These are phyloP conservation scores for Haematococcus sp. DNA, from an alignment of 139 green algal species.

Conservation along the genomic window DNA sequence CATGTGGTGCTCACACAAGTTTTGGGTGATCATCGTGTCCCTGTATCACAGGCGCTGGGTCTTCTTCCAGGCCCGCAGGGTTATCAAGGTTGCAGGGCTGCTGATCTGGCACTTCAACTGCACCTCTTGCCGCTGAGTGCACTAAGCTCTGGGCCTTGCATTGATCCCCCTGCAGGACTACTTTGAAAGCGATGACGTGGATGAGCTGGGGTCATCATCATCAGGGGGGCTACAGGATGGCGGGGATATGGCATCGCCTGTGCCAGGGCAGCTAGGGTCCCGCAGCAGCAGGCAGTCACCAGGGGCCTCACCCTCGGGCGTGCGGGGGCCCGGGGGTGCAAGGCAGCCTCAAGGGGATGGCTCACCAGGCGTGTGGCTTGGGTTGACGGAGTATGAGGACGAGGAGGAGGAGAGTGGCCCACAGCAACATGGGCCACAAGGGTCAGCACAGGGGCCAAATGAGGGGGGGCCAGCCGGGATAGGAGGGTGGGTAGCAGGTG, in stretches of 20 bases:
- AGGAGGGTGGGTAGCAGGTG: too few relatives aligned
- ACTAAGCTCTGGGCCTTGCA: not conserved
- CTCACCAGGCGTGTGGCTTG: not conserved
- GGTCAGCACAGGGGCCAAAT: too few relatives aligned
- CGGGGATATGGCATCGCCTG: not conserved
- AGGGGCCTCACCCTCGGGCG: not conserved
- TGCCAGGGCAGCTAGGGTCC: not conserved
- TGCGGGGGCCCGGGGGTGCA: not conserved
- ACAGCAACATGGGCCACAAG: too few relatives aligned
- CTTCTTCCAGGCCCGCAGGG: too few relatives aligned
- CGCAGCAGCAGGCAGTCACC: not conserved
- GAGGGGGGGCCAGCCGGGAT: not conserved
- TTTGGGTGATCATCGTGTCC: too few relatives aligned
- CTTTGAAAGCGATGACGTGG: slow-evolving; percentile 8
- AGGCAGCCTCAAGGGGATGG: not conserved
- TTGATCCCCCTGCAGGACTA: not conserved
- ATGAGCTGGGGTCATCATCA: not conserved
- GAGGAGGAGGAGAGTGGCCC: slow-evolving; percentile 27
- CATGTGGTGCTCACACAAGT: too few relatives aligned
- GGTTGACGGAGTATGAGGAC: slow-evolving; percentile 24
- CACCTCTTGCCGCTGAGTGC: too few relatives aligned
- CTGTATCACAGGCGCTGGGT: too few relatives aligned
- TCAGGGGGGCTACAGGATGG: not conserved
- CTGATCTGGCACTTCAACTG: too few relatives aligned
- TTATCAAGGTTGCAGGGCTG: too few relatives aligned